phyloP scores from a whole-genome alignment of 2,329 filamentous ascomycete species.

The Teratosphaeria zuluensis region DNA sequence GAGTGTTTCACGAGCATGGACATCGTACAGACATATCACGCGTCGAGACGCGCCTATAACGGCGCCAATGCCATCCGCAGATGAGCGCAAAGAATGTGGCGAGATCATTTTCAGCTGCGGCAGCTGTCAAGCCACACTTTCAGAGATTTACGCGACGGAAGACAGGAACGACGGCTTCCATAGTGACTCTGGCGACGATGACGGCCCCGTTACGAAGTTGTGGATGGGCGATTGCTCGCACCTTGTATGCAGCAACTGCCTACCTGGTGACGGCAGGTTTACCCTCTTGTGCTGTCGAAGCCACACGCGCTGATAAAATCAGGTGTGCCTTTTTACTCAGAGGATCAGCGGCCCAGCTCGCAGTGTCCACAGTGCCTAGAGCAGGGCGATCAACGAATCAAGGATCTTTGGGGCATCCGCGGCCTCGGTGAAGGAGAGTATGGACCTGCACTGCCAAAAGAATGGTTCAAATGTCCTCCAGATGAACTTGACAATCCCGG shows the following conservation, averaged over 20 bases:
- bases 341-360: conserved; percentile 30
- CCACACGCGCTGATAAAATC: neutral
- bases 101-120: conserved; percentile 39
- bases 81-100: neutral
- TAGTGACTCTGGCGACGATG: conserved; percentile 17
- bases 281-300: neutral
- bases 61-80: conserved; percentile 7
- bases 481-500: conserved; percentile 29
- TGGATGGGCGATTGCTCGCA: conserved; percentile 42
- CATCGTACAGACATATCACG: neutral
- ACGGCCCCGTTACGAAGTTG: conserved; percentile 33
- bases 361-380: conserved; percentile 36
- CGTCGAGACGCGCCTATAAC: neutral
- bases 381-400: conserved; percentile 26
- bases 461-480: conserved; percentile 38
- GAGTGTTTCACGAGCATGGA: neutral
- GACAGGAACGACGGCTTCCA: conserved; percentile 25
- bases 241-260: conserved; percentile 39
- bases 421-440: conserved; percentile 33
- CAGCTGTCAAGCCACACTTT: conserved; percentile 36
- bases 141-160: conserved; percentile 35
- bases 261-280: conserved; percentile 39
- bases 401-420: conserved; percentile 36
- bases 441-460: conserved; percentile 33
- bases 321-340: conserved; percentile 39